Conservation (phyloP, 2,329 filamentous ascomycete species). For the Xylaria sp. region DNA sequence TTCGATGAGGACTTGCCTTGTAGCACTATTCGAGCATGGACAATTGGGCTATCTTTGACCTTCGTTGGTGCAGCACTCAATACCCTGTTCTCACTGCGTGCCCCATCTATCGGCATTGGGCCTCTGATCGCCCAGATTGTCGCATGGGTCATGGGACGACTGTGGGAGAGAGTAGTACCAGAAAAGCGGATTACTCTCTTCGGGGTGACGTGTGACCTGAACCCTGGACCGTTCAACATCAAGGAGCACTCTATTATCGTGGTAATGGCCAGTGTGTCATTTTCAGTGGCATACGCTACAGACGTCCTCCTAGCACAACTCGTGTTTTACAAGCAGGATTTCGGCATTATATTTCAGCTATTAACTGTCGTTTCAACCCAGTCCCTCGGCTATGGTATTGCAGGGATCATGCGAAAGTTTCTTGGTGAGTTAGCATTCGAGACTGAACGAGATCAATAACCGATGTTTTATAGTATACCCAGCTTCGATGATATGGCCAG, state of each 20-base stretch:
- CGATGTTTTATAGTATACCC: constrained; percentile 57
- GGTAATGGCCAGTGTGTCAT: constrained; percentile 74
- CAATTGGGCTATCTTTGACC: constrained; percentile 63
- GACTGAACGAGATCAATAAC: background rate
- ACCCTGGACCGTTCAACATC: constrained; percentile 71
- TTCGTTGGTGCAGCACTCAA: constrained; percentile 65
- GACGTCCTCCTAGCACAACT: constrained; percentile 75
- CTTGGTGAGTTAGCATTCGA: constrained; percentile 50
- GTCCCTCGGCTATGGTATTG: constrained; percentile 71
- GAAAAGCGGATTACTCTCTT: constrained; percentile 55
- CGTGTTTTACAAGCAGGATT: constrained; percentile 73
- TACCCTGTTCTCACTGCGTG: constrained; percentile 67
- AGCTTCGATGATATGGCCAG: constrained; percentile 77
- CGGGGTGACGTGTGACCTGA: constrained; percentile 62
- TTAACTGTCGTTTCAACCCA: constrained; percentile 72
- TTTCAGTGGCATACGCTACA: constrained; percentile 73
- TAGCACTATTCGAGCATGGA: constrained; percentile 70
- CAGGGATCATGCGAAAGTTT: constrained; percentile 69
- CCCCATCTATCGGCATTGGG: constrained; percentile 65
- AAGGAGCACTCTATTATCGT: constrained; percentile 73
- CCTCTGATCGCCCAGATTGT: constrained; percentile 68
- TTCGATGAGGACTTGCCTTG: constrained; percentile 69
- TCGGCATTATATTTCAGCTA: constrained; percentile 69
- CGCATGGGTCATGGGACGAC: constrained; percentile 66
- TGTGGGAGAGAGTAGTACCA: constrained; percentile 64